Evolutionary conservation across 305 asterid genomes (phyloP).

Genomic region (Fraxinus nigra): DNA sequence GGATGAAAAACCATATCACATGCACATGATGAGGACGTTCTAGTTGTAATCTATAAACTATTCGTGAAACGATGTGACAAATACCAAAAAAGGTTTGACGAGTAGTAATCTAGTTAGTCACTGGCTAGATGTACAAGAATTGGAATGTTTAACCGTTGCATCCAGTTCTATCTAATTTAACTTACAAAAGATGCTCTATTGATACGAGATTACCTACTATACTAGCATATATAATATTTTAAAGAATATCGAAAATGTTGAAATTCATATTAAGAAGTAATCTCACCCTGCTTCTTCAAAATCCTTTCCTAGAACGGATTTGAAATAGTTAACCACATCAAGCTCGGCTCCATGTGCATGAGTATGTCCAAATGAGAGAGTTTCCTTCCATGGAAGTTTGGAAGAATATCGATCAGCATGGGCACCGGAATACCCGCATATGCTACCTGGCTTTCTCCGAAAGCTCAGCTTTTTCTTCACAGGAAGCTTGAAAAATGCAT

Average conservation of each 20-base stretch:
- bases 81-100: background rate
- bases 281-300: constrained; percentile 43
- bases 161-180: no score
- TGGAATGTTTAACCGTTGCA: no score
- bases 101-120: background rate
- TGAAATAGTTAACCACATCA: constrained; percentile 41
- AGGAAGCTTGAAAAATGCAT: constrained; percentile 49
- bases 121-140: no score
- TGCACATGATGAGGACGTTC: background rate
- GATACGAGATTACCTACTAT: no score
- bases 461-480: constrained; percentile 29
- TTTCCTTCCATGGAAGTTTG: constrained; percentile 74
- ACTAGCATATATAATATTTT: no score
- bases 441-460: constrained; percentile 37
- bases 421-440: constrained; percentile 61
- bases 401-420: constrained; percentile 51
- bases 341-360: constrained; percentile 22
- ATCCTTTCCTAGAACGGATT: constrained; percentile 33
- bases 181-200: no score
- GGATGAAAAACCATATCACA: background rate
- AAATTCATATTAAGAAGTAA: background rate
- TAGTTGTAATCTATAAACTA: no score
- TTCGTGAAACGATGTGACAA: background rate
- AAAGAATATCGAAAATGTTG: background rate
- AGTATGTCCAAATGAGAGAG: constrained; percentile 42